These are phyloP conservation scores for Gorgonomyces haynaldii DNA, from an alignment of 192 early-diverging fungal species.

Conservation along the genomic window DNA sequence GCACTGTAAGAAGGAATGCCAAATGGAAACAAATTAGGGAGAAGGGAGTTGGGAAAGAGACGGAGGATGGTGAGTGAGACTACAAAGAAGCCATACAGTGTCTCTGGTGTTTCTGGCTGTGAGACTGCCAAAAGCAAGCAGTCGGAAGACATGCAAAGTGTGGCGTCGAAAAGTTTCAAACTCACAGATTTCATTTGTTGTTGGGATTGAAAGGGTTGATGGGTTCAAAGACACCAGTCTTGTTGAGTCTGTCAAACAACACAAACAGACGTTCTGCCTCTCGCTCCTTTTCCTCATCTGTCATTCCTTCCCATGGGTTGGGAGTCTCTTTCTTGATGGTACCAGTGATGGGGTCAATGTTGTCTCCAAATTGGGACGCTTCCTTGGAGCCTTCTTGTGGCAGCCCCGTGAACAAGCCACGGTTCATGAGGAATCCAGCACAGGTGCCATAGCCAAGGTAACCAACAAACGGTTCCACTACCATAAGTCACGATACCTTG, in stretches of 20 bases:
- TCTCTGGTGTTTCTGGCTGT: too few species aligned
- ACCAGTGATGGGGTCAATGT: constrained; percentile 86
- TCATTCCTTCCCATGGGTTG: constrained; percentile 67
- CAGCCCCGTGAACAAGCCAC: constrained; percentile 30
- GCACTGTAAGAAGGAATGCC: background rate
- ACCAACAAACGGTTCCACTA: constrained; percentile 49
- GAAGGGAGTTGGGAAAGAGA: constrained; percentile 1
- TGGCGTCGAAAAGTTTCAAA: background rate
- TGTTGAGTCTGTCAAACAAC: constrained; percentile 85
- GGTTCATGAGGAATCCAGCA: constrained; percentile 75
- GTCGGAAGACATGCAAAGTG: background rate
- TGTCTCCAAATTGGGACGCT: constrained; percentile 1
- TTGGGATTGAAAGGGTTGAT: too few species aligned
- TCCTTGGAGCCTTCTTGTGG: constrained; percentile 7
- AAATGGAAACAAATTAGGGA: constrained; percentile 4
- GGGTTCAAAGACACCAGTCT: constrained; percentile 87
- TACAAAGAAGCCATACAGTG: constrained; percentile 6
- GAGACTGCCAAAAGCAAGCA: too few species aligned
- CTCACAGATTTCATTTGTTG: constrained; percentile 13
- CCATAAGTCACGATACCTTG: constrained; percentile 36
- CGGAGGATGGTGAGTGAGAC: constrained; percentile 5
- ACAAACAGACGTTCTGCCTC: constrained; percentile 89
- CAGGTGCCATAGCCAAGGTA: constrained; percentile 90
- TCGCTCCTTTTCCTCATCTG: constrained; percentile 90
- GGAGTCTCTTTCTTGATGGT: constrained; percentile 11